A percentile compares a stretch with the other conserved stretches of the same genome.
Conservation (phyloP, 805 yeast species). For the Candida ortonii region DNA sequence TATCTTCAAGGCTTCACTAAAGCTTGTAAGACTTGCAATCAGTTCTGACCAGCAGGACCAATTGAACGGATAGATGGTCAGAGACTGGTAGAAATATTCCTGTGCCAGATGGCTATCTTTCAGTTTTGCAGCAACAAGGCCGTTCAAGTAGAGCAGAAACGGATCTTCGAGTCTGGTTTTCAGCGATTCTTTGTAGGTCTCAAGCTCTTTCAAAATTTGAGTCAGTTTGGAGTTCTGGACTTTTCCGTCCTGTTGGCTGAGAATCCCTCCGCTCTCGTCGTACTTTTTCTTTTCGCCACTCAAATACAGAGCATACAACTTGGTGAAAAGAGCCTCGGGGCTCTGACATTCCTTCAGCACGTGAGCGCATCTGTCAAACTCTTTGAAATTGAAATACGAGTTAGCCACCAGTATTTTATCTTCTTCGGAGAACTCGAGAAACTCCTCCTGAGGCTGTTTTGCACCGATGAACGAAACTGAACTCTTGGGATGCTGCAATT, state of each 20-base stretch:
- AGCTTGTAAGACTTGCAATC: slow-evolving; percentile 53
- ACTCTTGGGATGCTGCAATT: slow-evolving; percentile 11
- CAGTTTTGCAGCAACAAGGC: slow-evolving; percentile 62
- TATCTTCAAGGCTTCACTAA: slow-evolving; percentile 55
- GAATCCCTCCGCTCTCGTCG: slow-evolving; percentile 68
- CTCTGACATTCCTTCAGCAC: slow-evolving; percentile 51
- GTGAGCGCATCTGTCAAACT: slow-evolving; percentile 74
- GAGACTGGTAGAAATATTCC: slow-evolving; percentile 54
- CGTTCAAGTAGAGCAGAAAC: slow-evolving; percentile 68
- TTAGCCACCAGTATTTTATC: slow-evolving; percentile 59
- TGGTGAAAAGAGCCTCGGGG: slow-evolving; percentile 55
- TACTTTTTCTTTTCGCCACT: slow-evolving; percentile 75
- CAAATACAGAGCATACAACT: slow-evolving; percentile 65
- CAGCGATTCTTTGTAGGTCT: slow-evolving; percentile 26
- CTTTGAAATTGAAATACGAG: slow-evolving; percentile 75
- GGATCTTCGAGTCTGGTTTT: slow-evolving; percentile 40
- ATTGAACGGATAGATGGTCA: slow-evolving; percentile 72
- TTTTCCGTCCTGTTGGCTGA: slow-evolving; percentile 41
- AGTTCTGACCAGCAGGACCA: slow-evolving; percentile 95
- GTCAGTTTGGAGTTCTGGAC: slow-evolving; percentile 30
- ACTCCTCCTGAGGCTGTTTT: slow-evolving; percentile 22
- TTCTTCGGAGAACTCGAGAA: slow-evolving; percentile 34
- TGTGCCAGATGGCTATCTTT: slow-evolving; percentile 62
- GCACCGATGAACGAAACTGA: slow-evolving; percentile 11
- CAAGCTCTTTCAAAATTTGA: slow-evolving; percentile 42